Base-by-base conservation (phyloP, 148 eudicot genomes). In the Rhododendron kiyosumense region DNA sequence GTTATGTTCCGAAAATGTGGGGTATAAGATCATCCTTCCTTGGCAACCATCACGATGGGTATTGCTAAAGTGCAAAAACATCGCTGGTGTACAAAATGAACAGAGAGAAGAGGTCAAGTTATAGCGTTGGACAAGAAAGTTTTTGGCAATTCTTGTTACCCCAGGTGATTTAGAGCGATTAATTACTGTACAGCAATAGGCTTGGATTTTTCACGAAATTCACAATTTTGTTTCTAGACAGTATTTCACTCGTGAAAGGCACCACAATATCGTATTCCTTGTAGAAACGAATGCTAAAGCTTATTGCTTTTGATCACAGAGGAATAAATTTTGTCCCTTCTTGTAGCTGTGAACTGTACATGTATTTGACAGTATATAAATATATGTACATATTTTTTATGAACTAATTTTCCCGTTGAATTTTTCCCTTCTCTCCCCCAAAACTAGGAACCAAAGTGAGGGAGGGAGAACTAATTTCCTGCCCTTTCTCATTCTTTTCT, bases 151-250 rank as follows among this genome's bases (percentile, higher is more conserved):
- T 71, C 69, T 43, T 65, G 20, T 84, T 20, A n/a, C 36, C 67
- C 14, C 49, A 52, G 28, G 24, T 71, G 18, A 13, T 6, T 86
- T 83, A 77, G 32, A 51, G 24, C 36, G 30, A 73, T 17, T 52
- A 26, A 51, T 26, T 84, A 15, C 34, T 84, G 89, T 87, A 87
- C 74, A 87, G 86, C 75, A 71, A 8, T 57, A 73, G 89, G 43
- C 45, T 61, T 73, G 82, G 49, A 10, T 49, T 78, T 79, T 65
- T 5, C 46, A 18, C 24, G 20, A 71, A 30, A 32, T 69, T 20
- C 9, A 11, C 83, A 81, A 32, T 59, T 82, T 82, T 82, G 52
- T 82, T 41, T 1, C 34, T 46, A 22, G 79, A 38, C 48, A 20
- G 30, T 77, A 7, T 22, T 43, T 34, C 74, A 82, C 49, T 82